Percentiles rank a stretch among this genome's conserved stretches.
Conservation (phyloP, 2,329 filamentous ascomycete genomes). For the Pseudogymnoascus sp. region DNA sequence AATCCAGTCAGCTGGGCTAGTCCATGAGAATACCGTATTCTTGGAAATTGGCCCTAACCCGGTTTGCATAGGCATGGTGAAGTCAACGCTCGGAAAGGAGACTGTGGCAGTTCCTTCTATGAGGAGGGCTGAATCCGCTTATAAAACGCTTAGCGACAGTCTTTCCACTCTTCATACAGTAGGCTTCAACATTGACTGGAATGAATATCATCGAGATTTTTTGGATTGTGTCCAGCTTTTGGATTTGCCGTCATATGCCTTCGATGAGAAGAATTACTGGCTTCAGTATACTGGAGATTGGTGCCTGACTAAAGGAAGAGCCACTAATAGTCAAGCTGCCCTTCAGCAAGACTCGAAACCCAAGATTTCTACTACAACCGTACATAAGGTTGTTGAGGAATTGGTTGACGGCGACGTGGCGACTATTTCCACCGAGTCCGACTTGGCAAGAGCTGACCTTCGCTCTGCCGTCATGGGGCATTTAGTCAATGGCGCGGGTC, state of each 20-base stretch:
- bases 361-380: conserved; percentile 47
- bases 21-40: conserved; percentile 60
- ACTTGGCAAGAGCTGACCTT: conserved; percentile 45
- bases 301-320: conserved; percentile 53
- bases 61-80: conserved; percentile 60
- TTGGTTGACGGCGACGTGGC: conserved; percentile 43
- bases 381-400: conserved; percentile 47
- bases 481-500: conserved; percentile 48
- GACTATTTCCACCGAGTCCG: conserved; percentile 45
- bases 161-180: conserved; percentile 51
- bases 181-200: conserved; percentile 59
- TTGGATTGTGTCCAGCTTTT: conserved; percentile 49
- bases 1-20: conserved; percentile 48
- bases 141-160: conserved; percentile 52
- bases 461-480: conserved; percentile 48
- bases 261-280: conserved; percentile 64
- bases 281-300: conserved; percentile 58
- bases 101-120: conserved; percentile 52
- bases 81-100: conserved; percentile 48
- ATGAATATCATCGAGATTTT: conserved; percentile 59
- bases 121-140: conserved; percentile 53
- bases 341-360: conserved; percentile 25
- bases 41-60: conserved; percentile 69
- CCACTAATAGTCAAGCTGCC: background rate
- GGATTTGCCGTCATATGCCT: conserved; percentile 60